phyloP scores from a whole-genome alignment of 805 yeast genomes.

The Zygosaccharomyces bisporus region DNA sequence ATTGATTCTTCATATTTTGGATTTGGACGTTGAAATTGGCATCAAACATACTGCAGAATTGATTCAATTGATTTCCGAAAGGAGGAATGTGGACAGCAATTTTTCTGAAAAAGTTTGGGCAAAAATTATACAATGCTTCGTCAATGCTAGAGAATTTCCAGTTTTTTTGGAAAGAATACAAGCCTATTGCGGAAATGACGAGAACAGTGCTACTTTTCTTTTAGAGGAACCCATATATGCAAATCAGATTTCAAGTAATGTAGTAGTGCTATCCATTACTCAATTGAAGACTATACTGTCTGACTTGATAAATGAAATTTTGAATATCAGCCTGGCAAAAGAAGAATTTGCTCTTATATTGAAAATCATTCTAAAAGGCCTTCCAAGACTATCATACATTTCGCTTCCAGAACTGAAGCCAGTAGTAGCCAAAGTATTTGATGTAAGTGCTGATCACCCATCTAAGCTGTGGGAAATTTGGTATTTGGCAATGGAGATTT shows the following conservation, averaged over 20 bases:
- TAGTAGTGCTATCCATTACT: slow-evolving; percentile 44
- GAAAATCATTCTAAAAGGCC: slow-evolving; percentile 40
- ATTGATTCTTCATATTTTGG: slow-evolving; percentile 46
- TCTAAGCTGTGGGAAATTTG: slow-evolving; percentile 44
- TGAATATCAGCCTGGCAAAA: slow-evolving; percentile 10
- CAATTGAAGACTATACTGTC: slow-evolving; percentile 39
- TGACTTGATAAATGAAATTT: slow-evolving; percentile 16
- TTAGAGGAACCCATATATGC: slow-evolving; percentile 34
- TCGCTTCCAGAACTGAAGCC: slow-evolving; percentile 25
- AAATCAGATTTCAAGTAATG: slow-evolving; percentile 38
- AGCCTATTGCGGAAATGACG: slow-evolving; percentile 15
- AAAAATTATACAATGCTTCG: slow-evolving; percentile 44
- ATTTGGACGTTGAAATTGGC: slow-evolving; percentile 59
- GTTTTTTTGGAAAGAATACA: slow-evolving; percentile 49
- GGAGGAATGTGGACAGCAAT: slow-evolving; percentile 11
- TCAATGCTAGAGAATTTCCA: slow-evolving; percentile 54
- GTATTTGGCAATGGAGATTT: slow-evolving; percentile 47
- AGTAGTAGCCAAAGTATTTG: slow-evolving; percentile 28
- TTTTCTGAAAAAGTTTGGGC: slow-evolving; percentile 23
- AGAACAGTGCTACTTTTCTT: slow-evolving; percentile 13
- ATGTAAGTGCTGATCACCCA: slow-evolving; percentile 13
- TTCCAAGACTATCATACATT: slow-evolving; percentile 35
- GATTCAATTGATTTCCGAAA: slow-evolving; percentile 12
- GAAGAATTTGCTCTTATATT: slow-evolving; percentile 20
- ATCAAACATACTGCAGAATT: slow-evolving; percentile 38